phyloP scores from a whole-genome alignment of 257 asterid species.

The Paraleonurus japonicus region DNA sequence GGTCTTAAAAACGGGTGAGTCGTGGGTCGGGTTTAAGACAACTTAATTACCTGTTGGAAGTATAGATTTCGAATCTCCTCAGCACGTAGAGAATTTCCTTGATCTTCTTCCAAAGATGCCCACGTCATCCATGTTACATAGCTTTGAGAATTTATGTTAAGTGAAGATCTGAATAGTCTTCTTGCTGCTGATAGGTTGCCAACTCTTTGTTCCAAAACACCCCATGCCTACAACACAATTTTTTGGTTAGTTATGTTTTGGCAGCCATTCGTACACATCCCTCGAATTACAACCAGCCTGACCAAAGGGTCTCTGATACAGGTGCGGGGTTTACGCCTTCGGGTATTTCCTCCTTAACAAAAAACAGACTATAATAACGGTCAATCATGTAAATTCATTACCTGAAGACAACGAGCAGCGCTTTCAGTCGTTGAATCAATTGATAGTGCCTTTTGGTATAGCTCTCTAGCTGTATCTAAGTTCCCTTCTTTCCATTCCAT shows the following conservation, averaged over 20 bases:
- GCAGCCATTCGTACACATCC: too few relatives aligned
- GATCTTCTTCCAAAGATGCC: conserved; percentile 96
- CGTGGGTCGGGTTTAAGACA: background rate
- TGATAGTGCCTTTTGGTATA: conserved; percentile 76
- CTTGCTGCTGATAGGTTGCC: conserved; percentile 89
- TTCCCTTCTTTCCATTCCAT: conserved; percentile 99
- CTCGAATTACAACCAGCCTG: too few relatives aligned
- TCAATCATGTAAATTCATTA: conserved; percentile 2
- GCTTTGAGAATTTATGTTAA: conserved; percentile 93
- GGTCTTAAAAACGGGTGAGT: background rate
- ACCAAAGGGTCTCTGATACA: too few relatives aligned
- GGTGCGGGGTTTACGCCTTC: too few relatives aligned
- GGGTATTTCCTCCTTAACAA: too few relatives aligned
- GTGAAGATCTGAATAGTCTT: conserved; percentile 82
- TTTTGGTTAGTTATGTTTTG: too few relatives aligned
- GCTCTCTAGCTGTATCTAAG: conserved; percentile 69
- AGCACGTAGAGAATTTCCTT: conserved; percentile 80
- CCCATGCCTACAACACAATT: conserved; percentile 75
- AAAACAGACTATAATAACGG: background rate
- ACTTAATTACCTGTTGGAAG: conserved; percentile 83
- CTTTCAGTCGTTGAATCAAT: conserved; percentile 68
- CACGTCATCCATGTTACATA: conserved; percentile 98
- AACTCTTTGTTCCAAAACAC: conserved; percentile 84
- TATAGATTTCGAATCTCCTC: conserved; percentile 92
- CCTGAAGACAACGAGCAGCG: conserved; percentile 98